Evolutionary conservation across 2,329 filamentous ascomycete species (phyloP).

Genomic region (Phaeosphaeriaceae sp.): DNA sequence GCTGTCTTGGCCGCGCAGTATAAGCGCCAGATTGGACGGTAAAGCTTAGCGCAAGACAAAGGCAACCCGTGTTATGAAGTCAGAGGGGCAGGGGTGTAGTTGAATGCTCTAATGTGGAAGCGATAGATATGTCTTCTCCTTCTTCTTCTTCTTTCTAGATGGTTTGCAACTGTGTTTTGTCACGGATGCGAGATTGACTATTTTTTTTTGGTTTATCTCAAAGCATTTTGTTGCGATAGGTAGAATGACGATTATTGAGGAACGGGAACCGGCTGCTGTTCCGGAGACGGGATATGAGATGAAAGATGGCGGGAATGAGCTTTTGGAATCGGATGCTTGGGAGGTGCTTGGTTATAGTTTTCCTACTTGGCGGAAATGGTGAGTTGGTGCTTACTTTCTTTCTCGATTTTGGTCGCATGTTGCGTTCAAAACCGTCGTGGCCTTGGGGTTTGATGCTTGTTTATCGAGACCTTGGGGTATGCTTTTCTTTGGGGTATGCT

Average conservation of each 20-base stretch:
- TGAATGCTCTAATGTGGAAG: neutral
- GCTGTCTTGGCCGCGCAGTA: slow-evolving; percentile 21
- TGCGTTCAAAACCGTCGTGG: neutral
- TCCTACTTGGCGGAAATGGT: slow-evolving; percentile 54
- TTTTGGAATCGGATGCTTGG: slow-evolving; percentile 51
- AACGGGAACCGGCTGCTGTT: slow-evolving; percentile 20
- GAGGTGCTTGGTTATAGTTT: slow-evolving; percentile 55
- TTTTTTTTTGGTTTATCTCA: too few species aligned
- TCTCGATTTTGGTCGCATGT: slow-evolving; percentile 32
- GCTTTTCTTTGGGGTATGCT: too few species aligned
- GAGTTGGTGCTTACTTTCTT: slow-evolving; percentile 6
- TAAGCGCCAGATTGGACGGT: slow-evolving; percentile 23
- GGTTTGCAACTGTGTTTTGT: too few species aligned
- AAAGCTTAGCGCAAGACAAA: slow-evolving; percentile 16
- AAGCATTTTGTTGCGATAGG: neutral
- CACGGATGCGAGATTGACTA: too few species aligned
- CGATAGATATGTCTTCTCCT: too few species aligned
- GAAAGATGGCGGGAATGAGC: slow-evolving; percentile 36
- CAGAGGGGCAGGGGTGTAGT: slow-evolving; percentile 10
- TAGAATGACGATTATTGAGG: slow-evolving; percentile 17
- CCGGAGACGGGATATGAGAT: slow-evolving; percentile 33
- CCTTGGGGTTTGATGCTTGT: neutral
- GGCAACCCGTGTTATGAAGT: slow-evolving; percentile 20
- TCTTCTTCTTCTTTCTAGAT: too few species aligned
- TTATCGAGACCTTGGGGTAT: neutral